Evolutionary conservation across 768 basidiomycete genomes (phyloP), one percentile per base, ranked within the genome.

Genomic region (Podaxis sp.): DNA sequence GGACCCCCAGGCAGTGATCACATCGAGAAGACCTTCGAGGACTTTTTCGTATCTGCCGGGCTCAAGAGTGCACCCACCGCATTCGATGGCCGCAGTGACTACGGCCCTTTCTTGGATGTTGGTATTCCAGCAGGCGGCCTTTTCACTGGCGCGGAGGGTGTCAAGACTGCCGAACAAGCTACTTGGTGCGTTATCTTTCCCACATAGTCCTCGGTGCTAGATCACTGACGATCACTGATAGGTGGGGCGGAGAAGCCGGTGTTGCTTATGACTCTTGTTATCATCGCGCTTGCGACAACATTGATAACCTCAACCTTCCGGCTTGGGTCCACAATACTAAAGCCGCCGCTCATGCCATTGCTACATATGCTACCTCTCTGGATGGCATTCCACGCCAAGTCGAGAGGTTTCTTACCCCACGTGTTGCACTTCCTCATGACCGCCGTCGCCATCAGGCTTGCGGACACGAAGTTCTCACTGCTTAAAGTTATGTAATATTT

Each of bases 121-220:
- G 70, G 71, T 19, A 73, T 74, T 40, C 72, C 72, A 59, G 63
- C 73, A 48, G 74, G 74, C 24, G 73, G 74, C 38, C 65, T 75
- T 42, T 68, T 68, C 61, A 71, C 73, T 17, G 74, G 74, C 33
- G 71, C 72, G 19, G 73, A 73, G 52, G 73, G 67, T 19, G 61
- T 70, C 46, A 74, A 71, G 69, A 72, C 72, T 4, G 69, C 48
- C 4, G 65, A 70, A n/a, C 59, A 74, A 57, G 71, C 66, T 19
- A 51, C 62, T 51, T 68, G 63, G 72, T 70, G 57, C 12, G 68
- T 67, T 12, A 5, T 15, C 44, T 2, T 46, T 44, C 33, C 33
- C n/a, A 7, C n/a, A 7, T 15, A 15, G 36, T 11, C 1, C 36
- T 54, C n/a, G 52, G 15, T 11, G 39, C 4, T n/a, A 26, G 4